phyloP scores from a whole-genome alignment of 2,329 filamentous ascomycete species.

The Waltergamsia citrina region DNA sequence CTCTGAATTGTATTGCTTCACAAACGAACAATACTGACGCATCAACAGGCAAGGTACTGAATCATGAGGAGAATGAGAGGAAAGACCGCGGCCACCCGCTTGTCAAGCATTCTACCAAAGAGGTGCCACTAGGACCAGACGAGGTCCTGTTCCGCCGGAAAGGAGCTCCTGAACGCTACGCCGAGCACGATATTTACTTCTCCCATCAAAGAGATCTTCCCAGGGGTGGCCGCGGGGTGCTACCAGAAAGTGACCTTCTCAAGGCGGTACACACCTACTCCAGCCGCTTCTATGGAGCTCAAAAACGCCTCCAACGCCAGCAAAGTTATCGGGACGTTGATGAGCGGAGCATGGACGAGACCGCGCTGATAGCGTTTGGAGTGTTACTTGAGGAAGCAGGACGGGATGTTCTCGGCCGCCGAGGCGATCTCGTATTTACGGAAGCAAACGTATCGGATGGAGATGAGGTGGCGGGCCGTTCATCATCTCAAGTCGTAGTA shows the following conservation, averaged over 20 bases:
- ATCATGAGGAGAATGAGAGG: not conserved
- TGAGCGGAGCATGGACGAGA: conserved; percentile 65
- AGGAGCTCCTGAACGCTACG: conserved; percentile 56
- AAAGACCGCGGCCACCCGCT: conserved; percentile 8
- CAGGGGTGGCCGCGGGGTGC: conserved; percentile 25
- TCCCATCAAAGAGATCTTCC: conserved; percentile 48
- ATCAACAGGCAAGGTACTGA: conserved; percentile 6
- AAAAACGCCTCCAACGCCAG: conserved; percentile 1
- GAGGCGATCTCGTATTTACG: conserved; percentile 63
- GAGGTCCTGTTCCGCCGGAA: conserved; percentile 60
- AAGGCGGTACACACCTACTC: conserved; percentile 60
- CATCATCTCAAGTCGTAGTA: too few relatives aligned
- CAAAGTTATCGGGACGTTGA: conserved; percentile 22
- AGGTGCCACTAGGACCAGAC: conserved; percentile 47
- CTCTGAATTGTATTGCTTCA: conserved; percentile 1
- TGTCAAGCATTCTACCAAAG: conserved; percentile 9
- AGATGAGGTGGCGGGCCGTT: too few relatives aligned
- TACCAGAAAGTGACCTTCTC: conserved; percentile 62
- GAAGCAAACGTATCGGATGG: too few relatives aligned
- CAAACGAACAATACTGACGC: not conserved
- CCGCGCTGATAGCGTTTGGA: conserved; percentile 65
- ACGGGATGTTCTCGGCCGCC: conserved; percentile 48
- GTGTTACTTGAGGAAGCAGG: conserved; percentile 66
- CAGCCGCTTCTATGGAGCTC: conserved; percentile 49
- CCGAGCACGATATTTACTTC: conserved; percentile 64